These are phyloP conservation scores for Bidens hawaiensis DNA, from an alignment of 140 eudicot species.

Conservation along the genomic window DNA sequence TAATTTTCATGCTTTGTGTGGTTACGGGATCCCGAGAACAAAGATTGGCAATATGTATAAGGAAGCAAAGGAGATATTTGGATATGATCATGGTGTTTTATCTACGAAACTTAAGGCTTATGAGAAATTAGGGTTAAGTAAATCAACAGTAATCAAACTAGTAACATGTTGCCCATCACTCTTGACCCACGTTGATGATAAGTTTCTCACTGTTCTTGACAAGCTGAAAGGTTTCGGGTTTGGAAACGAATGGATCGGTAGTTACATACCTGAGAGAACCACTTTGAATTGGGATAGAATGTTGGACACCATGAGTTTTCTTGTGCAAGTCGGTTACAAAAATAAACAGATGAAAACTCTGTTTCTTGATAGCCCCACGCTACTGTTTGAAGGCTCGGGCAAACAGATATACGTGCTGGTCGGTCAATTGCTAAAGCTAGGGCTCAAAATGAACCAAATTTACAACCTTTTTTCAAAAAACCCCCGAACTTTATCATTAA, in stretches of 20 bases:
- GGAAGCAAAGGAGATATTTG: slow-evolving; percentile 60
- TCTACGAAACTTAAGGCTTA: slow-evolving; percentile 46
- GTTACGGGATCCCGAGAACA: slow-evolving; percentile 64
- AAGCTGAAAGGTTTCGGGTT: slow-evolving; percentile 49
- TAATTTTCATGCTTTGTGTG: slow-evolving; percentile 59
- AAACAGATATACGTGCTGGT: slow-evolving; percentile 44
- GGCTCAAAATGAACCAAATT: slow-evolving; percentile 47
- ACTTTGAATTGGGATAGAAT: slow-evolving; percentile 52
- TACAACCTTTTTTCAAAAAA: slow-evolving; percentile 30
- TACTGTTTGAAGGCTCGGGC: slow-evolving; percentile 60
- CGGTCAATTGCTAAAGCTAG: slow-evolving; percentile 53
- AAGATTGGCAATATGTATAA: slow-evolving; percentile 57
- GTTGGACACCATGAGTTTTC: slow-evolving; percentile 47
- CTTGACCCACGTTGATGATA: slow-evolving; percentile 35
- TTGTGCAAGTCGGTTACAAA: slow-evolving; percentile 49
- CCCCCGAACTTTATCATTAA: slow-evolving; percentile 50
- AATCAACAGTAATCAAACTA: slow-evolving; percentile 46
- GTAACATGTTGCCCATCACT: slow-evolving; percentile 62
- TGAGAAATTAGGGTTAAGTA: slow-evolving; percentile 51
- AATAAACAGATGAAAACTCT: slow-evolving; percentile 38
- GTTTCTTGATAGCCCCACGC: slow-evolving; percentile 39
- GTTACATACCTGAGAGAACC: slow-evolving; percentile 37
- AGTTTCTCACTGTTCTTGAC: slow-evolving; percentile 40
- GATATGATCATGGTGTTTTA: slow-evolving; percentile 47
- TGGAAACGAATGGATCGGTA: slow-evolving; percentile 54